Evolutionary conservation across 495 filamentous ascomycete species (phyloP), one percentile per base, ranked within the genome.

Genomic region (Aspergillus wentii): DNA sequence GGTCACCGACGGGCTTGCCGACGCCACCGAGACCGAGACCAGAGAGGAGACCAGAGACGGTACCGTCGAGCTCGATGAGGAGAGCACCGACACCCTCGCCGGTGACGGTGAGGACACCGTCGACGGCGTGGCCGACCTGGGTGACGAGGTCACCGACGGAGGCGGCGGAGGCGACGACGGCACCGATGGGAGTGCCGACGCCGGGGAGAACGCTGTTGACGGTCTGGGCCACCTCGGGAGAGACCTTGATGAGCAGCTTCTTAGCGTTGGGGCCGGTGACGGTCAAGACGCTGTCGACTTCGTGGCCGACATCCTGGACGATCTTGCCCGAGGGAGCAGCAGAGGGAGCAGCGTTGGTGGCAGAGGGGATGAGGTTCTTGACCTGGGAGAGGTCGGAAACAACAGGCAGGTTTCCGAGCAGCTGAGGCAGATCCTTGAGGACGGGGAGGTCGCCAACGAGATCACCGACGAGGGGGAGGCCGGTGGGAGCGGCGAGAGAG

Each of bases 151-250:
- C 56, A 43, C 58, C 58, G 16, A 59, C 40, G 31, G 38, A 39
- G 50, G 38, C 39, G 39, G 58, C 58, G 18, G 58, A 59, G 23
- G 36, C 43, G 22, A 46, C 36, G 20, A 46, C 30, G 26, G 26
- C 26, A 21, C 43, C 43, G 9, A 40, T 28, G 2, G 38, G 29
- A 26, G 41, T 39, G 30, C 59, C 59, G 38, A 34, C 35, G 38
- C 48, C 40, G 40, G 56, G 56, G 36, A 54, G 54, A 8, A 62
- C 54, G 41, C 59, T 57, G 23, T 46, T 49, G 43, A 62, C 46
- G 43, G 61, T 54, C 30, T 39, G 44, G 30, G 59, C 37, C 15
- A 62, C 49, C 39, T 62, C 59, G 25, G 59, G 59, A 44, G 54
- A 60, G 38, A 62, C 54, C 33, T 49, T 38, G 22, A 62, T 40